Evolutionary conservation across 179 eudicot genomes (phyloP), one percentile per base, ranked within the genome.

Genomic region (Patellifolia procumbens): DNA sequence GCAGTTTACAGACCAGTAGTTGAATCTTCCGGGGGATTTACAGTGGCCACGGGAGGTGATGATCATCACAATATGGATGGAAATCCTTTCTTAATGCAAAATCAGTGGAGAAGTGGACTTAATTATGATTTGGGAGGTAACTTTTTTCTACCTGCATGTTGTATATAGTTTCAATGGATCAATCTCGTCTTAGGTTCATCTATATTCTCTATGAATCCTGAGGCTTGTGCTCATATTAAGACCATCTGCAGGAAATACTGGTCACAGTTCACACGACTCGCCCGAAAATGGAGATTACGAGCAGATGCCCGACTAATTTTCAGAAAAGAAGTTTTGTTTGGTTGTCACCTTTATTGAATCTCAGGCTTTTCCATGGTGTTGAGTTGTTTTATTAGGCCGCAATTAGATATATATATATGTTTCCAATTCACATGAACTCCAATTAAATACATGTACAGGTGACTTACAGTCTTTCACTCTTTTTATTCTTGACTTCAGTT

Each of bases 241-340:
- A 29, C 70, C 55, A 13, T 78, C 42, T 82, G 75, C 87, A 83
- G 88, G 88, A 58, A 79, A 80, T 67, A 51, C 81, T 56, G 85
- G 85, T 39, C 83, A 80, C 49, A 80, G 82, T 37, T 78, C 82
- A n/a, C 83, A 76, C 46, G 85, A 80, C 24, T 88, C 88, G 46
- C 88, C 90, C 29, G 88, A 84, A 80, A 86, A 85, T 63, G 92
- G 88, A 43, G 84, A 81, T 70, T 86, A 78, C 53, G 81, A 86
- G 70, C 82, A 81, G 43, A 75, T 86, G 76, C 82, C 84, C 55
- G 85, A 78, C 64, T 84, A 80, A 72, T n/a, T n/a, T n/a, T n/a
- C n/a, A n/a, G n/a, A n/a, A n/a, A n/a, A n/a, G n/a, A 68, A 55
- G 64, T 55, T 73, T 12, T 68, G 10, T 60, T 22, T 79, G 51